Conservation (phyloP, 805 yeast species). For the Tetrapisispora phaffii region DNA sequence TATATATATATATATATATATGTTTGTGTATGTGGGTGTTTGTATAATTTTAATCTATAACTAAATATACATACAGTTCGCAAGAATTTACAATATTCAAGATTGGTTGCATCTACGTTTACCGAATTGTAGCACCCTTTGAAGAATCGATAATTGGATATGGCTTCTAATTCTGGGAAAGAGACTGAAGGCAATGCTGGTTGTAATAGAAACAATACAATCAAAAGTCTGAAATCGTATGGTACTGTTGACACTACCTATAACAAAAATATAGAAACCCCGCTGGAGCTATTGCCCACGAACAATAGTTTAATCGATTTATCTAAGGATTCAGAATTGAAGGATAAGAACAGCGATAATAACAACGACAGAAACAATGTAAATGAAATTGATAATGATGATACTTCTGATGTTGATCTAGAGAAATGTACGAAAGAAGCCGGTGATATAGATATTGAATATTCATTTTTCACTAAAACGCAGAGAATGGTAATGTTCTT, state of each 20-base stretch:
- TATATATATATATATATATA: too few relatives aligned
- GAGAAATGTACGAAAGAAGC: neutral
- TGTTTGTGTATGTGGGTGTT: too few relatives aligned
- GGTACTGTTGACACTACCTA: neutral
- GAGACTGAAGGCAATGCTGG: neutral
- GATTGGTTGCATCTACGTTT: too few relatives aligned
- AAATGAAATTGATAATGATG: neutral
- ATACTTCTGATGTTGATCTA: neutral
- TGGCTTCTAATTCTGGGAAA: neutral
- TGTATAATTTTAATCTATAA: too few relatives aligned
- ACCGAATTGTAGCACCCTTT: too few relatives aligned
- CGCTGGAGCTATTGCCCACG: neutral
- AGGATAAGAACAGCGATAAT: neutral
- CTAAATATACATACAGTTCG: too few relatives aligned
- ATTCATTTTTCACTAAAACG: constrained; percentile 18
- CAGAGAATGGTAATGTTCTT: constrained; percentile 30
- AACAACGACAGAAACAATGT: too few relatives aligned
- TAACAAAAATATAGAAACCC: neutral
- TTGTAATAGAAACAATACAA: neutral
- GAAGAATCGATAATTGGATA: too few relatives aligned
- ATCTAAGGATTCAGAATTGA: neutral
- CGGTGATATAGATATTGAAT: constrained; percentile 1
- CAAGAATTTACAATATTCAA: too few relatives aligned
- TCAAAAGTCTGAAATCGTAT: neutral
- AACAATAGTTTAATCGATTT: neutral